Base-by-base conservation (phyloP, 352 stramenopile species). In the Pythium volutum region DNA sequence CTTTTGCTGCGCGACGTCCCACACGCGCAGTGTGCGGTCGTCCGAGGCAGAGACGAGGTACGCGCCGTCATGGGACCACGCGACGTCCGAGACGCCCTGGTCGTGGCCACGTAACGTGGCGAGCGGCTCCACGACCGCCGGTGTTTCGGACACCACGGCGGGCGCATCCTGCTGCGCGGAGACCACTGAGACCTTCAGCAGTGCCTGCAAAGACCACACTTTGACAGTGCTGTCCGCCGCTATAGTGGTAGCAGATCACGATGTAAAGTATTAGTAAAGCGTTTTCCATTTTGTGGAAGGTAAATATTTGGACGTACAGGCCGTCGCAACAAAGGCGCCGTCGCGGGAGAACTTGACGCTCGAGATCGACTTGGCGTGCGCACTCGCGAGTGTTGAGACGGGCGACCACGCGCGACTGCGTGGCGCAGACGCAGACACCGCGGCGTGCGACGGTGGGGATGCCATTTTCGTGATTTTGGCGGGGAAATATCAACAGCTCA, bases 21-120 rank as follows among this genome's bases (percentile, higher is more conserved):
- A 99, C 1, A 99, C 69, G 20, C 93, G 84, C 39, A 98, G 71
- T 0, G 95, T 98, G 48, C 95, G 95, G 74, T 99, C 97, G 69
- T 99, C 97, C 11, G 87, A 98, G 9, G 95, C 95, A 7, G 96
- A 98, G 12, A 89, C 94, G 29, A 99, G 60, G 53, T 96, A 96
- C 34, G 64, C 74, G 11, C 81, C 77, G 49, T 96, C 86, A 5
- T 76, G 74, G 12, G 82, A 96, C 95, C 96, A 99, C 22, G 87
- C 78, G 10, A 97, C 84, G 56, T 97, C 94, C 31, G 96, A 98
- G 18, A 99, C 88, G 25, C 97, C 97, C 45, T 97, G 79, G 49
- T 91, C 78, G 70, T 99, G 96, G n/a, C 94, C 95, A 42, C 79
- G 82, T 5, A 96, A 62, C 33, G 75, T 77, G 29, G 66, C 62